Evolutionary conservation across 345 rosid species (phyloP).

Genomic region (Anacardium occidentale): DNA sequence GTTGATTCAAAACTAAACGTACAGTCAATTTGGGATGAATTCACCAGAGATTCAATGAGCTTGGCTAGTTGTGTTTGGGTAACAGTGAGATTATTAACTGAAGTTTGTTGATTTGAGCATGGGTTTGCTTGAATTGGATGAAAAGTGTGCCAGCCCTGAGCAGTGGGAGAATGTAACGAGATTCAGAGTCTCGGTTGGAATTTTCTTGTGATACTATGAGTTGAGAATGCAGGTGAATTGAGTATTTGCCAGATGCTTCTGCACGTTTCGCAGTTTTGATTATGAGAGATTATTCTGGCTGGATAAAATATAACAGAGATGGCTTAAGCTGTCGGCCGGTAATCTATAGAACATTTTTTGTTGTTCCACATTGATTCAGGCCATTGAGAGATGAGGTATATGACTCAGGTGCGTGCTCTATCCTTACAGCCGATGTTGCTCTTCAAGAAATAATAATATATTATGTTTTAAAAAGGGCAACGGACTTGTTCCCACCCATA

Average conservation of each 20-base stretch:
- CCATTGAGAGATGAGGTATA: no score
- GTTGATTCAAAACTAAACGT: slow-evolving; percentile 19
- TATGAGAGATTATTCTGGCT: no score
- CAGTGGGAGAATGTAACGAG: slow-evolving; percentile 2
- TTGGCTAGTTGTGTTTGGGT: slow-evolving; percentile 22
- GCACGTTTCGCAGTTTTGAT: no score
- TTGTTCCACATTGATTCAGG: no score
- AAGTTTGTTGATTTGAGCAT: slow-evolving; percentile 21
- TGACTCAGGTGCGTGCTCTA: no score
- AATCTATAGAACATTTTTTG: no score
- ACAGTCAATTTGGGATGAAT: slow-evolving; percentile 19
- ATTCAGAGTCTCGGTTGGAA: background rate
- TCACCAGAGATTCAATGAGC: slow-evolving; percentile 22
- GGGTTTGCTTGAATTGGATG: slow-evolving; percentile 26
- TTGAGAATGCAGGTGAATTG: background rate
- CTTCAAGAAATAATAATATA: no score
- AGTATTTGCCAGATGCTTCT: background rate
- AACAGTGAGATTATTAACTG: background rate
- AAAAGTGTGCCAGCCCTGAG: slow-evolving; percentile 23
- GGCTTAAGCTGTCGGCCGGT: no score
- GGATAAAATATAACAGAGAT: no score
- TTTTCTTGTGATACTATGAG: background rate
- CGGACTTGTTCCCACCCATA: no score
- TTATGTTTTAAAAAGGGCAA: no score
- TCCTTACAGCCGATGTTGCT: no score